These are phyloP conservation scores for Ustilago crameri DNA, from an alignment of 1,284 basidiomycete genomes.

Conservation along the genomic window DNA sequence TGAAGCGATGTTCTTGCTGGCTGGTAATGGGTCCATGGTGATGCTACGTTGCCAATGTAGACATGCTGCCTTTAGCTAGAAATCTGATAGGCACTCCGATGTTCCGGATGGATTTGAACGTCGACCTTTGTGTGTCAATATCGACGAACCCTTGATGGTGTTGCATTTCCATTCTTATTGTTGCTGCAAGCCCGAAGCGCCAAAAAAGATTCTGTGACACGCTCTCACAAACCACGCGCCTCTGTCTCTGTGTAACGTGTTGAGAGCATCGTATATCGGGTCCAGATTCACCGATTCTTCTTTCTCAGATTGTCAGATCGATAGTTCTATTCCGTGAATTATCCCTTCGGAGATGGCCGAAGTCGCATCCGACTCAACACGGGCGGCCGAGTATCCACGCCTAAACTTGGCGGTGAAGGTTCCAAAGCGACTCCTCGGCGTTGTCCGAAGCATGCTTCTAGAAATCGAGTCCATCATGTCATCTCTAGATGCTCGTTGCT, in stretches of 20 bases:
- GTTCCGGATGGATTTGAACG: no score
- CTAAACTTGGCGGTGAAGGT: neutral
- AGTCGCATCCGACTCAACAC: neutral
- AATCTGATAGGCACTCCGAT: no score
- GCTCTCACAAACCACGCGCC: slow-evolving; percentile 4
- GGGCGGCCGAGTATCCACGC: slow-evolving; percentile 22
- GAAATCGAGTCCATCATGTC: neutral
- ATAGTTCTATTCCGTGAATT: neutral
- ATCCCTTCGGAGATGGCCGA: slow-evolving; percentile 24
- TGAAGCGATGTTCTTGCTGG: neutral
- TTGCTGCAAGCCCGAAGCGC: slow-evolving; percentile 10
- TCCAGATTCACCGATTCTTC: neutral
- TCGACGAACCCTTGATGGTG: slow-evolving; percentile 21
- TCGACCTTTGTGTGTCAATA: no score
- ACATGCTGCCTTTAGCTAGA: neutral
- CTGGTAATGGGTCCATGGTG: neutral
- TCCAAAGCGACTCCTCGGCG: slow-evolving; percentile 9
- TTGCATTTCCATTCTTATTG: slow-evolving; percentile 25
- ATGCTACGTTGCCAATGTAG: neutral
- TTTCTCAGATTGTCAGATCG: slow-evolving; percentile 5
- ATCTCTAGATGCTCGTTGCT: neutral
- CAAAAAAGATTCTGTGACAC: slow-evolving; percentile 14
- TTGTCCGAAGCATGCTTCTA: slow-evolving; percentile 11
- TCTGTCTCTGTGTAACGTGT: slow-evolving; percentile 13
- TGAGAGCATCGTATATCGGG: slow-evolving; percentile 5